A percentile compares a stretch with the other conserved stretches of the same genome.
Evolutionary conservation across 2,329 filamentous ascomycete species (phyloP).

Genomic region (Aspergillus sergii): DNA sequence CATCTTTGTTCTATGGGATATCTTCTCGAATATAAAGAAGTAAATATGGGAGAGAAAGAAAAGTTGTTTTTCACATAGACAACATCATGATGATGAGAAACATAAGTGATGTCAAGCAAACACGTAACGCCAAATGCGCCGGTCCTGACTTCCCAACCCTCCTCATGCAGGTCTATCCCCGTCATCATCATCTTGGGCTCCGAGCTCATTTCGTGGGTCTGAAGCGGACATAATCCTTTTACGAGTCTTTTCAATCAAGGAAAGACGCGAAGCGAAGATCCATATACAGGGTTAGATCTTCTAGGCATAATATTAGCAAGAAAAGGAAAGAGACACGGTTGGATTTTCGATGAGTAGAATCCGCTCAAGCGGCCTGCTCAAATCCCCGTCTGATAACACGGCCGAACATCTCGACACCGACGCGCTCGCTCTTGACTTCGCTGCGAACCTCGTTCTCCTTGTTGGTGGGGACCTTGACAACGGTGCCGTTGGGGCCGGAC

Average conservation of each 20-base stretch:
- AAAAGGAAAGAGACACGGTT: constrained; percentile 11
- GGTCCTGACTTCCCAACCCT: constrained; percentile 26
- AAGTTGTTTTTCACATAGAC: constrained; percentile 8
- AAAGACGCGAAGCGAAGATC: constrained; percentile 8
- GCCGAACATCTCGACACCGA: constrained; percentile 58
- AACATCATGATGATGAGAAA: constrained; percentile 21
- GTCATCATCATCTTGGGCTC: constrained; percentile 24
- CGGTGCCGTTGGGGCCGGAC: constrained; percentile 27
- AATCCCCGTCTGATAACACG: constrained; percentile 80
- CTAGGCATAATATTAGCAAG: constrained; percentile 19
- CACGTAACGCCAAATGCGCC: constrained; percentile 32
- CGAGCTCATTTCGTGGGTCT: constrained; percentile 18
- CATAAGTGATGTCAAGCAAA: constrained; percentile 25
- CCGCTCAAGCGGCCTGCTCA: constrained; percentile 70
- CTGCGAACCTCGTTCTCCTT: constrained; percentile 98
- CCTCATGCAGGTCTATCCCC: constrained; percentile 23
- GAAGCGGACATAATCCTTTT: constrained; percentile 12
- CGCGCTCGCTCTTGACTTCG: constrained; percentile 91
- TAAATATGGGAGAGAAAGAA: constrained; percentile 3
- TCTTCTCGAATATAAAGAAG: constrained; percentile 8
- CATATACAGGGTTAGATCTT: constrained; percentile 4
- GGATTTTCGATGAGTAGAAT: neutral
- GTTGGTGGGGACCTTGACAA: constrained; percentile 81
- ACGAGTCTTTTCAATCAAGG: constrained; percentile 5
- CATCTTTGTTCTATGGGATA: constrained; percentile 13